Base-by-base conservation (phyloP, 2,329 filamentous ascomycete species). In the Fusarium lyarnte region DNA sequence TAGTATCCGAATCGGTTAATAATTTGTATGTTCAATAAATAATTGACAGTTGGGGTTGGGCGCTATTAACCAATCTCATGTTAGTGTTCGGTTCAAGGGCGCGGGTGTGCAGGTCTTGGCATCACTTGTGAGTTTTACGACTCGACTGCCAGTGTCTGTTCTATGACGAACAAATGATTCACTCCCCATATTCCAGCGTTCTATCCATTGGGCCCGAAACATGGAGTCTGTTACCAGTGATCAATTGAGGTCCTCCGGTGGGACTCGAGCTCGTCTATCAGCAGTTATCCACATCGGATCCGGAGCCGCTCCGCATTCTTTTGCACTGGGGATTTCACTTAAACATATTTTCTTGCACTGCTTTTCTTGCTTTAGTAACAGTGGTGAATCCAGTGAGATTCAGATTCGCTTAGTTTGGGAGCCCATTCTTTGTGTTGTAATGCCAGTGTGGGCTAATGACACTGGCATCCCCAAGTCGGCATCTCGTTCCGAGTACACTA, bases 1-100 rank as follows among this genome's bases (percentile, higher is more conserved):
- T 36, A 11, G 21, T 31, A 69, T 68, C 66, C 66, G 66, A 58
- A 33, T 65, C 55, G 51, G 63, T 63, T 65, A 72, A 49, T 58
- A 68, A 66, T 70, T 42, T 36, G 68, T 23, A 39, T 46, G 19
- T 23, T 16, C 25, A 27, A 31, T 31, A 12, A 31, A 35, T 23
- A 1, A 25, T 38, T 43, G 60, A 41, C 46, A 23, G 29, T 36
- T 57, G 27, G 43, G 58, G 54, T 49, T 49, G 61, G 65, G 57
- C 47, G 70, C 54, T 54, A 62, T 68, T 58, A 38, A 42, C 63
- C 49, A 54, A 33, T 67, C 41, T 27, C 25, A 53, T 31, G 25
- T 47, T 49, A 36, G 41, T 58, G 54, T 49, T 49, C 17, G 33
- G 58, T 63, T 27, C 21, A 17, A 62, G 43, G 47, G 46, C 39